Percentiles rank a stretch among this genome's conserved stretches.
phyloP scores from a whole-genome alignment of 2,329 filamentous ascomycete species.

The Ceratocystis ficicola region DNA sequence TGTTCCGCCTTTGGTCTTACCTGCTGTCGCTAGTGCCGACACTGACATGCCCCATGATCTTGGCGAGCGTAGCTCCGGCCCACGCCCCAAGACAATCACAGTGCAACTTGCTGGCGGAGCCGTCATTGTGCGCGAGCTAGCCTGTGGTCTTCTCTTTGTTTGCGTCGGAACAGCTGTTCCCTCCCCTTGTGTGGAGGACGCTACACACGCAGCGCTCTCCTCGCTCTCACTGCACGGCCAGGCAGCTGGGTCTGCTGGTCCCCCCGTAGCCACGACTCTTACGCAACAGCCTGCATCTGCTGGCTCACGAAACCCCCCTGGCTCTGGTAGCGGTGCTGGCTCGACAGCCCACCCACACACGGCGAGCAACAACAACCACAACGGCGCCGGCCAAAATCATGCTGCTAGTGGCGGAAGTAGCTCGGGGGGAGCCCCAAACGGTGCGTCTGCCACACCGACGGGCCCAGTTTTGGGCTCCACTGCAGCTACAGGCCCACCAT shows the following conservation, averaged over 20 bases:
- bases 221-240: constrained; percentile 16
- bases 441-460: background rate
- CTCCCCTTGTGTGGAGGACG: constrained; percentile 22
- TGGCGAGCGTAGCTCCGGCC: background rate
- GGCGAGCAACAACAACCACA: background rate
- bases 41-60: background rate
- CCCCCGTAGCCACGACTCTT: background rate
- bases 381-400: background rate
- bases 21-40: background rate
- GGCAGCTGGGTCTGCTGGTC: background rate
- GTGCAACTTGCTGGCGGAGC: constrained; percentile 48
- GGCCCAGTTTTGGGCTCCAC: constrained; percentile 21
- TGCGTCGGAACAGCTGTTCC: constrained; percentile 40
- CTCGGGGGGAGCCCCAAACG: background rate
- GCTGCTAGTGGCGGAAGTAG: background rate
- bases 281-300: background rate
- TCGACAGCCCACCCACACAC: background rate
- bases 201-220: constrained; percentile 5
- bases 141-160: constrained; percentile 50
- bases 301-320: background rate
- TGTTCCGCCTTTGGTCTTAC: too few relatives aligned
- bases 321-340: background rate
- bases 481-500: background rate
- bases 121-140: constrained; percentile 46
- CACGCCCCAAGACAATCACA: constrained; percentile 35